phyloP scores from a whole-genome alignment of 2,329 filamentous ascomycete species.

The Trichophyton simii region DNA sequence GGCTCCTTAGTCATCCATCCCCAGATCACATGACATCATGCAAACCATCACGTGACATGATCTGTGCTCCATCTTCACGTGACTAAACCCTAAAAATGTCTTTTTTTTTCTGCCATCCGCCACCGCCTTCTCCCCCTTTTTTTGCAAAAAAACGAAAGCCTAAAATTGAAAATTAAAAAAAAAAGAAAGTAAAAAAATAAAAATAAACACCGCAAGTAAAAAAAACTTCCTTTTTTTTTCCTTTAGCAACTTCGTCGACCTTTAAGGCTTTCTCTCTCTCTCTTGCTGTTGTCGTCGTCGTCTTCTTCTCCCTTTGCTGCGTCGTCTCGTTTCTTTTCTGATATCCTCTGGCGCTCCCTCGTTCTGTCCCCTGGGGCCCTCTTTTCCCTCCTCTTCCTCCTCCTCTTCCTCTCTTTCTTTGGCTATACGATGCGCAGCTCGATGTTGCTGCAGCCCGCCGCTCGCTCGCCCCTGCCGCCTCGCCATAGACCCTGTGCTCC shows the following conservation, averaged over 20 bases:
- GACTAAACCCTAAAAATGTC: neutral
- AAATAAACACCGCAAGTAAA: neutral
- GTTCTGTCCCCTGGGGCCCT: too few species aligned
- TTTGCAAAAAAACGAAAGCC: neutral
- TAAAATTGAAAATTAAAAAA: neutral
- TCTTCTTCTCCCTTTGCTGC: neutral
- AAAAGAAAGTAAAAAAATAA: neutral
- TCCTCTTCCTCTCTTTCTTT: too few species aligned
- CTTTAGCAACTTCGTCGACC: neutral
- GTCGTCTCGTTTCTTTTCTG: neutral
- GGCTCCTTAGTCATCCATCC: neutral
- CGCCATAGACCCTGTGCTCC: conserved; percentile 7
- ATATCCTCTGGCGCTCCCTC: neutral
- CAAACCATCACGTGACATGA: neutral
- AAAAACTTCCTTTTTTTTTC: neutral
- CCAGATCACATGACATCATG: neutral
- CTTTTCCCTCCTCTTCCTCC: too few species aligned
- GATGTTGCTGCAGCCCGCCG: conserved; percentile 1
- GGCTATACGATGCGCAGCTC: neutral
- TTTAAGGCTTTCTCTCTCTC: neutral
- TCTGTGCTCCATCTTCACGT: neutral
- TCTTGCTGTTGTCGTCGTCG: neutral
- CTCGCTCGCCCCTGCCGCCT: neutral
- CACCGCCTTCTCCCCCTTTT: neutral
- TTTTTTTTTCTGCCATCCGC: neutral